Evolutionary conservation across 2,329 filamentous ascomycete genomes (phyloP), one percentile per base, ranked within the genome.

Genomic region (Tolypocladium amazonense): DNA sequence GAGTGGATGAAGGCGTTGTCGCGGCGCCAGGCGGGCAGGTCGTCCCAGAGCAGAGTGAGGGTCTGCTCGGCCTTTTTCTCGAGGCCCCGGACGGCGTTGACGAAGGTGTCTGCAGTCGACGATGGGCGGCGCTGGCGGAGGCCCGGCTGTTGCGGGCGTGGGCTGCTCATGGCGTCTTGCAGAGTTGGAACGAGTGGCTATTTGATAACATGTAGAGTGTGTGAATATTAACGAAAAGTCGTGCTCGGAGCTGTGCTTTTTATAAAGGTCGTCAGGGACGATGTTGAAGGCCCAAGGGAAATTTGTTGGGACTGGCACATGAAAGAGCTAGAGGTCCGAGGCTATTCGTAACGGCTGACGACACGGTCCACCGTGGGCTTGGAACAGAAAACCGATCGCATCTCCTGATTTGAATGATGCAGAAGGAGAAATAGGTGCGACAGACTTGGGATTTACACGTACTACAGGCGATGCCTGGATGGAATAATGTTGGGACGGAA

Each of bases 1-100:
- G 73, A 69, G 56, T 68, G 69, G 71, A 86, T 83, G 74, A 73
- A 85, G 65, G 73, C 73, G 67, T 86, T 86, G 73, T 86, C 83
- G 64, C 81, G 81, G 53, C 81, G 81, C 83, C 83, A 86, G 58
- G 72, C 63, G 15, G 81, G 80, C 12, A 86, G 78, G 59, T 85
- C 81, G 64, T 85, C 79, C 82, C 82, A 85, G 60, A 77, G 71
- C n/a, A 82, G 64, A 39, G 82, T 75, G 4, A 81, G 69, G 1
- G 75, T 70, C 3, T 69, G 62, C 30, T 76, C 73, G 43, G 79
- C 66, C 57, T 72, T 76, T 8, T 69, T 63, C 62, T 81, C 79
- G 59, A 74, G 65, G 11, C 70, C 54, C 52, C 68, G 69, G 50
- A 70, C 67, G 47, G 70, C 62, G 56, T 60, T 39, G 63, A 65